phyloP scores from a whole-genome alignment of 2,329 filamentous ascomycete species.

The Mollisiaceae sp. region DNA sequence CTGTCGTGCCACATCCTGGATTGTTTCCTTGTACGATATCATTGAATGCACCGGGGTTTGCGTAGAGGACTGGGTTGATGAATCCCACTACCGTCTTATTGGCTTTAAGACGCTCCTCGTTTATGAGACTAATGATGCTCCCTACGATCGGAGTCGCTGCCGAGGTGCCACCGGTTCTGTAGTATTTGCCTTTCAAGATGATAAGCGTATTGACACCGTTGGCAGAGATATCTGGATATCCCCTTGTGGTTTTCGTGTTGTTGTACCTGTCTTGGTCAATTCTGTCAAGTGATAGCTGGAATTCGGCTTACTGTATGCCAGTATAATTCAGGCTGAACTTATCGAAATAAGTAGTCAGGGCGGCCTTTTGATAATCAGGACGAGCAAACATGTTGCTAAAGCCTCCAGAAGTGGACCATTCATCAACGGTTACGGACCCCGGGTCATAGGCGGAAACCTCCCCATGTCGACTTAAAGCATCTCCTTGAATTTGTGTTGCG shows the following conservation, averaged over 20 bases:
- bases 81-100: slow-evolving; percentile 11
- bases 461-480: not conserved
- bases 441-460: slow-evolving; percentile 6
- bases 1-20: slow-evolving; percentile 9
- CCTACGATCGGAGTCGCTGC: slow-evolving; percentile 15
- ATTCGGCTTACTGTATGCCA: not conserved
- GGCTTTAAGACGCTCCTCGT: slow-evolving; percentile 13
- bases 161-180: not conserved
- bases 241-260: not conserved
- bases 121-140: slow-evolving; percentile 17
- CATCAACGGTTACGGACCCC: not conserved
- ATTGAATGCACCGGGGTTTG: slow-evolving; percentile 13
- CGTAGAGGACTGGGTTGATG: slow-evolving; percentile 18
- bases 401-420: slow-evolving; percentile 16
- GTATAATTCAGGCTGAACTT: not conserved
- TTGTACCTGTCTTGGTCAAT: slow-evolving; percentile 1
- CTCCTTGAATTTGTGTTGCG: slow-evolving; percentile 7
- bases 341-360: slow-evolving; percentile 11
- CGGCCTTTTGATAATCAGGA: slow-evolving; percentile 16
- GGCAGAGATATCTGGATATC: slow-evolving; percentile 13
- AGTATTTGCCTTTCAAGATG: not conserved
- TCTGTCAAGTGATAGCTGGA: not conserved
- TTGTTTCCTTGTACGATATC: slow-evolving; percentile 12
- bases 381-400: slow-evolving; percentile 18
- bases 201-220: slow-evolving; percentile 16